Evolutionary conservation across 805 yeast genomes (phyloP), one percentile per base, ranked within the genome.

Genomic region (Kuraishia capsulata): DNA sequence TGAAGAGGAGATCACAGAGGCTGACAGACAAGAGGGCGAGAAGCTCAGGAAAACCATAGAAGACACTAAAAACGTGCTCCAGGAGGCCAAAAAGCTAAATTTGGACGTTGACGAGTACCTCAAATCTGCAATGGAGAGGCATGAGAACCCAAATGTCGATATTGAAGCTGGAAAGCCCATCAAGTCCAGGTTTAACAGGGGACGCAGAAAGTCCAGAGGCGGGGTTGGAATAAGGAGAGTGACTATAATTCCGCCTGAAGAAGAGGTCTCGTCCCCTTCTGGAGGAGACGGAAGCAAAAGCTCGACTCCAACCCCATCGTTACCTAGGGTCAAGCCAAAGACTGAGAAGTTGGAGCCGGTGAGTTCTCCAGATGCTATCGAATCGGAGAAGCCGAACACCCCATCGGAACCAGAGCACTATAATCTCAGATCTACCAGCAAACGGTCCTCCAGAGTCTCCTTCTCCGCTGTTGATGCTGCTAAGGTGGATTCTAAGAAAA

Each of bases 151-250:
- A 21, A 31, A 33, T 5, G 23, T 8, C 18, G 35, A 30, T 3
- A 4, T 36, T 16, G 6, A 6, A n/a, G 14, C 33, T 5, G 35
- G 30, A 4, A 14, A 19, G 11, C 23, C 33, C 20, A 18, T 30
- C 9, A 20, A 26, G 14, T 11, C 11, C n/a, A 30, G 34, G 19
- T 10, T 16, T 5, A 18, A 9, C 20, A 35, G 23, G 38, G 38
- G 54, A 34, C 42, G 62, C 36, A 44, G 60, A 30, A 51, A 52
- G 20, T 54, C 61, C 5, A 40, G 65, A 25, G 40, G 43, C 17
- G 38, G 34, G 55, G 61, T 33, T 57, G 63, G 6, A 48, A 53
- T 10, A 47, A 33, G 42, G 5, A 36, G 26, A 19, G 24, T 33
- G 17, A 20, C 28, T 3, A 20, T 23, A 13, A n/a, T 33, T 10